A percentile compares a stretch with the other conserved stretches of the same genome.
Conservation (phyloP, 73 alveolate species). For the Stentor roeselii region DNA sequence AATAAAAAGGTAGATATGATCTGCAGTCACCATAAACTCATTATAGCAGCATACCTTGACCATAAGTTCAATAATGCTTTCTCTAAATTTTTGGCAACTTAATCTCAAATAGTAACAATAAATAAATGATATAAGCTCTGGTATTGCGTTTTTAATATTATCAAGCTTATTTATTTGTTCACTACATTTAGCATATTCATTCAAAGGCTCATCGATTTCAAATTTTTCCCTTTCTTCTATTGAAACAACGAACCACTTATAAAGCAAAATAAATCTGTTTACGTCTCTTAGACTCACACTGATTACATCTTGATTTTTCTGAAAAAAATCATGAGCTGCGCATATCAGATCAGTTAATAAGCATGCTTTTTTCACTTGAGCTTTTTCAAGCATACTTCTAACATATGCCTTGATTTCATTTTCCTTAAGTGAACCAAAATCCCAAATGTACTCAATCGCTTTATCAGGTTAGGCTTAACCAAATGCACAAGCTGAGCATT, state of each 20-base stretch:
- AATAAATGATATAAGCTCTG: conserved; percentile 45
- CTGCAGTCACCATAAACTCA: too few species aligned
- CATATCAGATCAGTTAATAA: neutral
- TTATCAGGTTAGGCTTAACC: conserved; percentile 21
- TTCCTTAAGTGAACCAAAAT: neutral
- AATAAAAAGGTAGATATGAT: too few species aligned
- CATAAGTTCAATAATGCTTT: too few species aligned
- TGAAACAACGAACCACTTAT: neutral
- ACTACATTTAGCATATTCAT: neutral
- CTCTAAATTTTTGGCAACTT: too few species aligned
- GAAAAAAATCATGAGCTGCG: conserved; percentile 10
- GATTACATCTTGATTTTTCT: conserved; percentile 7
- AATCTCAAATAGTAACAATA: conserved; percentile 53
- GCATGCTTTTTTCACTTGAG: neutral
- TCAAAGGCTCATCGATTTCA: neutral
- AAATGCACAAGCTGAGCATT: neutral
- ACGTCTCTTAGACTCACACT: conserved; percentile 31
- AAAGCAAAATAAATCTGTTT: neutral
- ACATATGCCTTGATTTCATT: neutral
- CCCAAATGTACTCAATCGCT: conserved; percentile 1
- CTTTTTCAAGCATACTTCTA: neutral
- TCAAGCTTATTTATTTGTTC: neutral
- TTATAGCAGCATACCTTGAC: too few species aligned
- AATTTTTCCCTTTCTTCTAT: neutral
- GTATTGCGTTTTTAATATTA: neutral